Percentiles rank a stretch among this genome's conserved stretches.
Conservation (phyloP, 148 eudicot species). For the Spergularia bocconei region DNA sequence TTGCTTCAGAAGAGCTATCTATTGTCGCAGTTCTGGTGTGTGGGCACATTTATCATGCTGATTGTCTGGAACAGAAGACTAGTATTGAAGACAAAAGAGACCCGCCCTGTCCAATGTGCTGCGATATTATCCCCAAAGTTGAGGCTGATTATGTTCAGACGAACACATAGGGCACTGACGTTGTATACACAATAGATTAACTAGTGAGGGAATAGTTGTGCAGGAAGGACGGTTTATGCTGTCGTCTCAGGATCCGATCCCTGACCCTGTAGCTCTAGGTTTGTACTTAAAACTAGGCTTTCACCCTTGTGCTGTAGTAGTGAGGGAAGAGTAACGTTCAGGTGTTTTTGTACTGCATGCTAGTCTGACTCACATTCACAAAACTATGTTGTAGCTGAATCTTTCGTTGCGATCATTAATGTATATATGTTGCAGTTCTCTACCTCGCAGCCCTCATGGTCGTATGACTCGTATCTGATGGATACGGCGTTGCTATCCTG, state of each 20-base stretch:
- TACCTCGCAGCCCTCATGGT: too few relatives aligned
- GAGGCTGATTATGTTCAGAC: slow-evolving; percentile 27
- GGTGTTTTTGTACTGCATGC: not conserved
- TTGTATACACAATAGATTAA: not conserved
- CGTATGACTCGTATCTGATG: too few relatives aligned
- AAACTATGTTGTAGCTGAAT: not conserved
- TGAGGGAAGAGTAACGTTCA: not conserved
- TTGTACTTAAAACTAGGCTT: not conserved
- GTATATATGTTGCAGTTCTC: too few relatives aligned
- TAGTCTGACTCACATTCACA: not conserved
- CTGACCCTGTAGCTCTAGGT: not conserved
- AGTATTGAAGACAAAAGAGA: slow-evolving; percentile 54
- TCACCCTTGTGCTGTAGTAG: not conserved
- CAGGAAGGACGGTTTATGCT: not conserved
- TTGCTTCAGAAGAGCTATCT: slow-evolving; percentile 44
- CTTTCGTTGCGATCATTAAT: not conserved
- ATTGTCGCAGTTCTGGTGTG: slow-evolving; percentile 80
- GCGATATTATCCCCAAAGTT: slow-evolving; percentile 11
- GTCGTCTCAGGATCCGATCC: not conserved
- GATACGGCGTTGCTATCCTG: too few relatives aligned
- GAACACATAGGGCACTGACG: not conserved
- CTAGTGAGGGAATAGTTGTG: slow-evolving; percentile 1
- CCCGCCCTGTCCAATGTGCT: slow-evolving; percentile 73
- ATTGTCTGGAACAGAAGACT: slow-evolving; percentile 71
- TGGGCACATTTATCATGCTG: slow-evolving; percentile 81